Evolutionary conservation across 1,284 basidiomycete species (phyloP).

Genomic region (Sanghuangporus baumii): DNA sequence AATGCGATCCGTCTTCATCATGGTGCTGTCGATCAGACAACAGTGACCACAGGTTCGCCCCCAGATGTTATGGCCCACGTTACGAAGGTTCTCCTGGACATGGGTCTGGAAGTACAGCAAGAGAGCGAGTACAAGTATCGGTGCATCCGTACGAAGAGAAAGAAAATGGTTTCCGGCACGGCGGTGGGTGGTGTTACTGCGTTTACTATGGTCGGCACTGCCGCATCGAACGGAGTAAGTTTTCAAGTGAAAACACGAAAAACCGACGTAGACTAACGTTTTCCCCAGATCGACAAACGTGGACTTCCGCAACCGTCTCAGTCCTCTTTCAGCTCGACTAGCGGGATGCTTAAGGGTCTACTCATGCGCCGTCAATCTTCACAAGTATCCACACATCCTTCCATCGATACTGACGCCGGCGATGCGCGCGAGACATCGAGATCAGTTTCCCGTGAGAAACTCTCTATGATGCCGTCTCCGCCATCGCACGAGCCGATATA

Average conservation of each 20-base stretch:
- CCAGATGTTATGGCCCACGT: constrained; percentile 87
- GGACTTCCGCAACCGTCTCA: constrained; percentile 76
- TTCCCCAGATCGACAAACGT: constrained; percentile 70
- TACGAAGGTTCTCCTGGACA: constrained; percentile 70
- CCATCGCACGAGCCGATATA: constrained; percentile 56
- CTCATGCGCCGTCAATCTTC: constrained; percentile 85
- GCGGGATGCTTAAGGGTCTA: constrained; percentile 78
- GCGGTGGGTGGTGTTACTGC: constrained; percentile 53
- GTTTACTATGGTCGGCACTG: constrained; percentile 72
- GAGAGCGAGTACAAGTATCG: constrained; percentile 88
- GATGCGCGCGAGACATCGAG: constrained; percentile 16
- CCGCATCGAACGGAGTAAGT: constrained; percentile 76
- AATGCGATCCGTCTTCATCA: constrained; percentile 79
- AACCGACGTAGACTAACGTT: constrained; percentile 4
- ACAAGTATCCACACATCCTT: constrained; percentile 49
- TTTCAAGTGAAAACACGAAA: not conserved
- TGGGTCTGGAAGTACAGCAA: constrained; percentile 87
- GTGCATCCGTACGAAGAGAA: constrained; percentile 70
- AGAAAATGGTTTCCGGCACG: constrained; percentile 43
- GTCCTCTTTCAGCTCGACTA: constrained; percentile 54
- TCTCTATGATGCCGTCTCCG: constrained; percentile 24
- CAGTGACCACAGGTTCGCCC: constrained; percentile 81
- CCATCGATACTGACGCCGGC: constrained; percentile 39
- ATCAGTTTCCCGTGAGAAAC: constrained; percentile 27
- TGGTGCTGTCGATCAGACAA: constrained; percentile 90